Evolutionary conservation across 176 grass and related monocot species (phyloP).

Genomic region (Avena atlantica): DNA sequence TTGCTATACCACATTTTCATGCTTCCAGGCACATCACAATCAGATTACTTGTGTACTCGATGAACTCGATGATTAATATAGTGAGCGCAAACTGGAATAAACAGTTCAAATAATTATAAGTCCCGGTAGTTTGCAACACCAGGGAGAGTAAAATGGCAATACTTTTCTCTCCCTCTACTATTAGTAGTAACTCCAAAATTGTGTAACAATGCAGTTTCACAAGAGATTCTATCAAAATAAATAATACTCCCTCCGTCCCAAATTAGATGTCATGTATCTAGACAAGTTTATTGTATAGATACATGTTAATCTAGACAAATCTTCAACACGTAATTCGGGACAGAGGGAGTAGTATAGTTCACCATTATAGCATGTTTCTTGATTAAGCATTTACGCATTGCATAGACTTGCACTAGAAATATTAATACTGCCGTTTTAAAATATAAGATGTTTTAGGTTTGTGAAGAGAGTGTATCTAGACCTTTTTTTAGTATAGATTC

Average conservation of each 20-base stretch:
- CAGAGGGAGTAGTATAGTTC: not conserved
- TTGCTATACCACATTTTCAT: constrained; percentile 24
- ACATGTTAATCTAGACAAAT: too few relatives aligned
- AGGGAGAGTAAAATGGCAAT: not conserved
- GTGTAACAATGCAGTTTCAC: constrained; percentile 15
- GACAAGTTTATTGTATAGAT: too few relatives aligned
- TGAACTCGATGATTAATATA: constrained; percentile 9
- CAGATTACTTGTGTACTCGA: not conserved
- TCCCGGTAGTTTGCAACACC: not conserved
- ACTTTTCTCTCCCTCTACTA: not conserved
- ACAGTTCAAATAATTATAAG: not conserved
- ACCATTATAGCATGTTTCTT: not conserved
- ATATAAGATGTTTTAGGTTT: too few relatives aligned
- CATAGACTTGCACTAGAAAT: constrained; percentile 8
- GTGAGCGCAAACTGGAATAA: not conserved
- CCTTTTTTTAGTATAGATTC: too few relatives aligned
- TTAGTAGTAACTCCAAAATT: not conserved
- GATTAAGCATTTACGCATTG: not conserved
- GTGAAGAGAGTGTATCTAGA: too few relatives aligned
- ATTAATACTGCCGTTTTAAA: not conserved
- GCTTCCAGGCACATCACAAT: not conserved
- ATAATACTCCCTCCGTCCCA: not conserved
- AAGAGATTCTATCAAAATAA: constrained; percentile 18
- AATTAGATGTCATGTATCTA: too few relatives aligned
- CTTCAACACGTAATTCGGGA: too few relatives aligned